Base-by-base conservation (phyloP, 352 stramenopile species). In the Pythium scleroteichum region DNA sequence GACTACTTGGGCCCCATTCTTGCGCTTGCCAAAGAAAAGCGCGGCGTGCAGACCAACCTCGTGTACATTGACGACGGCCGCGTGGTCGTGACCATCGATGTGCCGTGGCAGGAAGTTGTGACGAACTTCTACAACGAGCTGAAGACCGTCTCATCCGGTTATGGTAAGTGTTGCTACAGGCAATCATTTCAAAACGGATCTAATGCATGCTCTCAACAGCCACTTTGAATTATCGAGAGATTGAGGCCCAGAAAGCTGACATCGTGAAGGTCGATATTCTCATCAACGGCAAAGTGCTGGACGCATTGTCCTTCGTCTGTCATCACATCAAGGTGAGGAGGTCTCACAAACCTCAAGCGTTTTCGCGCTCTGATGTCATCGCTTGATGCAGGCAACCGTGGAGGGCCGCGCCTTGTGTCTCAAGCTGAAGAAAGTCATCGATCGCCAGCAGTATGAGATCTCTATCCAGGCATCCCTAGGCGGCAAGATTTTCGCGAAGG, bases 41-140 rank as follows among this genome's bases (percentile, higher is more conserved):
- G 87, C 24, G 87, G 87, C 35, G 66, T 91, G n/a, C 83, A 97
- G 52, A 97, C 95, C 14, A 97, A 98, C 64, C 87, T 97, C 52
- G 84, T 92, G 51, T 97, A 97, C 70, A 70, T 99, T 7, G 97
- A 99, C 59, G 95, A 98, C 64, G 85, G 85, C 16, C 94, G 83
- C 8, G 92, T 98, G 66, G 75, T 99, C 47, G 88, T 99, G 35
- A 95, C 90, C 20, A 97, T 98, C 49, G 66, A 86, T 46, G 87
- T 99, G 38, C 97, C 98, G 32, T 99, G 96, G 97, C 94, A 98
- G 50, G 97, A 99, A 79, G 96, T 99, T 13, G 98, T 99, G 49
- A 99, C 87, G 23, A 98, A 99, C 73, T 99, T 99, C 56, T 99
- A 99, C 76, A 98, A 99, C 72, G 86, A 97, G 53, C 75, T 99